phyloP scores from a whole-genome alignment of 139 green algal genomes.

The Tetraselmis chui region DNA sequence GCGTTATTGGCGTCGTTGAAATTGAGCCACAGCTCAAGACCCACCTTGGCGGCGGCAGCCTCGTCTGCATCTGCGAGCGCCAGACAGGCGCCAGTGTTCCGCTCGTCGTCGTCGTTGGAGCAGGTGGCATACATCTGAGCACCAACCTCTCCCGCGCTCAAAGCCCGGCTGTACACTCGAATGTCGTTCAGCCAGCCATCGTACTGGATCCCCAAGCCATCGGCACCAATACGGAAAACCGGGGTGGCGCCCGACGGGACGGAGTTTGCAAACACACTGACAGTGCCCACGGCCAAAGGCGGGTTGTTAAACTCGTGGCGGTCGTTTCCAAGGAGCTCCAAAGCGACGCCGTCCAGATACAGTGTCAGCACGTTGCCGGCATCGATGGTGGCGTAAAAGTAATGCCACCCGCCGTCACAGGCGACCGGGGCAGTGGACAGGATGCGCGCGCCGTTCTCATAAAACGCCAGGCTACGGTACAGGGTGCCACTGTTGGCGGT shows the following conservation, averaged over 20 bases:
- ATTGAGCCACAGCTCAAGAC: conserved; percentile 18
- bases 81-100: not conserved
- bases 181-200: conserved; percentile 20
- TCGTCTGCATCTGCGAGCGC: not conserved
- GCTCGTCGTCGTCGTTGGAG: not conserved
- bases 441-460: not conserved
- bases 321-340: not conserved
- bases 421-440: not conserved
- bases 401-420: conserved; percentile 16
- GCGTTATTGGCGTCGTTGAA: conserved; percentile 10
- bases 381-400: conserved; percentile 11
- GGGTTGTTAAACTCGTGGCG: not conserved
- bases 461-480: conserved; percentile 6
- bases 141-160: not conserved
- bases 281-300: conserved; percentile 2
- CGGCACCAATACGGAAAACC: not conserved
- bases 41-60: not conserved
- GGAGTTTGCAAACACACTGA: conserved; percentile 4
- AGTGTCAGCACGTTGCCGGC: conserved; percentile 7
- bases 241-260: not conserved
- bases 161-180: conserved; percentile 4
- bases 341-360: conserved; percentile 17
- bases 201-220: not conserved
- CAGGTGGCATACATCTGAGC: conserved; percentile 5
- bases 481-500: not conserved